phyloP scores from a whole-genome alignment of 148 eudicot species.

The Rhododendron simsii region DNA sequence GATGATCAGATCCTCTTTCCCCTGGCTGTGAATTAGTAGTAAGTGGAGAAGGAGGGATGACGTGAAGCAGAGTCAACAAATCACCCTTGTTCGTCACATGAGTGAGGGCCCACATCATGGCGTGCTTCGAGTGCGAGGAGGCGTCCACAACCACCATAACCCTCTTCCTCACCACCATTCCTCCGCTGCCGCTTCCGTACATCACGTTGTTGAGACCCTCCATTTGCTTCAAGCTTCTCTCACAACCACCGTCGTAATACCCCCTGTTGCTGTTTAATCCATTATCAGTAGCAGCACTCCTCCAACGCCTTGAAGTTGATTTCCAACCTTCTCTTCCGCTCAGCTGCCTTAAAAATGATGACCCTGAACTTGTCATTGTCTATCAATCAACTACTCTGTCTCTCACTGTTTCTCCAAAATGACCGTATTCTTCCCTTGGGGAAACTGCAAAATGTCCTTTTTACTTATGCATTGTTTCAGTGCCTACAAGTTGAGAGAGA shows the following conservation, averaged over 20 bases:
- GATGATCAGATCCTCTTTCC: not conserved
- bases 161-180: conserved; percentile 51
- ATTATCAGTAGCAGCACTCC: not conserved
- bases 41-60: conserved; percentile 25
- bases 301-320: conserved; percentile 66
- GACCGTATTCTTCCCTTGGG: not conserved
- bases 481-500: not conserved
- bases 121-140: conserved; percentile 71
- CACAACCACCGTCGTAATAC: conserved; percentile 1
- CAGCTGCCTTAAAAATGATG: conserved; percentile 71
- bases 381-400: not conserved
- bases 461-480: not conserved
- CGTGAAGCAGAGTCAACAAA: conserved; percentile 70
- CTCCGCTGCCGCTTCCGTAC: conserved; percentile 11
- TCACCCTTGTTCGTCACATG: conserved; percentile 88
- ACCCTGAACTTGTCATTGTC: conserved; percentile 53
- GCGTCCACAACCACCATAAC: conserved; percentile 94
- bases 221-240: conserved; percentile 48
- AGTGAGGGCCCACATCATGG: conserved; percentile 94
- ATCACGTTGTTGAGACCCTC: conserved; percentile 23
- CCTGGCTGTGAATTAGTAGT: not conserved
- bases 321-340: conserved; percentile 50
- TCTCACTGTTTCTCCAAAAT: not conserved
- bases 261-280: not conserved
- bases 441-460: not conserved